Evolutionary conservation across 2,329 filamentous ascomycete genomes (phyloP).

Genomic region (Colletotrichum sp.): DNA sequence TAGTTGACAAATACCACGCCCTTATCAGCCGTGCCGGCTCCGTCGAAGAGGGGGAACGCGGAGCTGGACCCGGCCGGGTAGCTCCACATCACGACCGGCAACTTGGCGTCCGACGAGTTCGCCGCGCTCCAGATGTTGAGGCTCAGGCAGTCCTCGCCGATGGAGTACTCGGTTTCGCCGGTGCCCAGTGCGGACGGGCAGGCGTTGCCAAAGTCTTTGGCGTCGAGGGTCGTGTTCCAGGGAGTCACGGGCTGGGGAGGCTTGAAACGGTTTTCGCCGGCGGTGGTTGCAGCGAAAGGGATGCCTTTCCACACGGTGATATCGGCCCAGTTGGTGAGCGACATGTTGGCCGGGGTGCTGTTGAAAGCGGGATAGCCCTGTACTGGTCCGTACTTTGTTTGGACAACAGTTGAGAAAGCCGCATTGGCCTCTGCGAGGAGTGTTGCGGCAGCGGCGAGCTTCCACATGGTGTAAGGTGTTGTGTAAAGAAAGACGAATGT

Average conservation of each 20-base stretch:
- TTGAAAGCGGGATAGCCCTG: background rate
- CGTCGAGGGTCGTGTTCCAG: background rate
- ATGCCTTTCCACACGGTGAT: background rate
- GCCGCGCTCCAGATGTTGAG: slow-evolving; percentile 37
- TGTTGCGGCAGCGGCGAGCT: background rate
- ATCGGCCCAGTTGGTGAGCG: slow-evolving; percentile 4
- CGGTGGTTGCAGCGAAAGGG: background rate
- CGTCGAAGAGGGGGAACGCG: background rate
- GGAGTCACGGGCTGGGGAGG: background rate
- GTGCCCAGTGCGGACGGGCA: background rate
- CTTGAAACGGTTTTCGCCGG: background rate
- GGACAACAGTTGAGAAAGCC: background rate
- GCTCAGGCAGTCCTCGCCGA: slow-evolving; percentile 36
- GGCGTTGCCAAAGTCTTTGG: background rate
- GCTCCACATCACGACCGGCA: slow-evolving; percentile 33
- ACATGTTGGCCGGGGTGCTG: background rate
- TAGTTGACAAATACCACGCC: background rate
- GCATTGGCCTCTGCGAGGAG: background rate
- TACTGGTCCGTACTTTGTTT: background rate
- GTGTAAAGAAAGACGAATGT: background rate
- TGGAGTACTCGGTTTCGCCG: background rate
- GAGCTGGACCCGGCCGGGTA: background rate
- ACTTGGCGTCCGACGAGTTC: slow-evolving; percentile 26
- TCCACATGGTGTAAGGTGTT: background rate
- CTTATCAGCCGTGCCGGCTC: background rate